A percentile compares a stretch with the other conserved stretches of the same genome.
Evolutionary conservation across 164 flowering plant species (phyloP).

Genomic region (Aristolochia fimbriata): DNA sequence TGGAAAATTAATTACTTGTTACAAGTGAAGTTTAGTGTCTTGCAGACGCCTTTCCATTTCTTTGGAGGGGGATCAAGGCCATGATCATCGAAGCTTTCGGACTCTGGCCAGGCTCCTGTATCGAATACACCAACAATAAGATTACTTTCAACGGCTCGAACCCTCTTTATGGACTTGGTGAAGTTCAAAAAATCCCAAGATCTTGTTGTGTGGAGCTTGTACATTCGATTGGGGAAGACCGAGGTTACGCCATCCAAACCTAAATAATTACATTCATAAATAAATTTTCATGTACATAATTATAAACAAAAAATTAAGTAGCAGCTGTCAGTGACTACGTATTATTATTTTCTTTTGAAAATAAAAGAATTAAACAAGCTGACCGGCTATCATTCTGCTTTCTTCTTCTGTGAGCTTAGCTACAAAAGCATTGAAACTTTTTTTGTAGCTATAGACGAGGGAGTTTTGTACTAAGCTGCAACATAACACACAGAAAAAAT

Average conservation of each 20-base stretch:
- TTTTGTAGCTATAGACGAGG: constrained; percentile 31
- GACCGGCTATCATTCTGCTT: neutral
- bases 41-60: constrained; percentile 60
- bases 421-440: constrained; percentile 46
- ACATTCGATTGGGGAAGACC: constrained; percentile 21
- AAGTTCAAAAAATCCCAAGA: constrained; percentile 59
- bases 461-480: constrained; percentile 14
- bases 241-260: constrained; percentile 42
- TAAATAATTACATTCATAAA: neutral
- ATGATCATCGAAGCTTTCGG: constrained; percentile 36
- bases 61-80: constrained; percentile 54
- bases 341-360: too few relatives aligned
- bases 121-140: constrained; percentile 42
- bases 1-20: constrained; percentile 36
- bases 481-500: constrained; percentile 1
- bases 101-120: constrained; percentile 53
- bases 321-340: too few relatives aligned
- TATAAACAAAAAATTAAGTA: too few relatives aligned
- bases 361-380: neutral
- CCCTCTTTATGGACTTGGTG: constrained; percentile 14
- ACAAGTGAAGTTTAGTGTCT: constrained; percentile 31
- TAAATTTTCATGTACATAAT: too few relatives aligned
- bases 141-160: constrained; percentile 22
- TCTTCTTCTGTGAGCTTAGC: constrained; percentile 31
- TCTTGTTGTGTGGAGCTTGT: constrained; percentile 40